phyloP scores from a whole-genome alignment of 148 eudicot genomes.

The Rhododendron simsii region DNA sequence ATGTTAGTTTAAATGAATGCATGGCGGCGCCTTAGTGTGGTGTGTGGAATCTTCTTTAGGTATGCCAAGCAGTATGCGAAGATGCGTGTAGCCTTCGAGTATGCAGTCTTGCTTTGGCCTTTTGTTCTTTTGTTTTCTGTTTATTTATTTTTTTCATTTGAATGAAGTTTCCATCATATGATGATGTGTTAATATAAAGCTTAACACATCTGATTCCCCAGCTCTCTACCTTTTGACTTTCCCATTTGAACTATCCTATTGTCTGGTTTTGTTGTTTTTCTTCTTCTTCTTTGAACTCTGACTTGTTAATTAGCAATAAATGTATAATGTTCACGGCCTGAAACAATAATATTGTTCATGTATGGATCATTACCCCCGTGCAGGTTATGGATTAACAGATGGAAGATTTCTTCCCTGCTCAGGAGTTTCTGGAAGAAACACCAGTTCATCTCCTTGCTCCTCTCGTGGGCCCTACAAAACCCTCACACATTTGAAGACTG shows the following conservation, averaged over 20 bases:
- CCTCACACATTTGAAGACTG: conserved; percentile 25
- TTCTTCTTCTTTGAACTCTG: neutral
- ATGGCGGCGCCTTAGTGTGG: neutral
- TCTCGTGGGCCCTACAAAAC: conserved; percentile 30
- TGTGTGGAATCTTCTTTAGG: neutral
- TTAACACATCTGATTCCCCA: neutral
- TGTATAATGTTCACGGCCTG: neutral
- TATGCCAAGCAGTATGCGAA: neutral
- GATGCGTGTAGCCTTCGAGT: neutral
- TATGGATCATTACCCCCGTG: conserved; percentile 7
- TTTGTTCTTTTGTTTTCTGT: neutral
- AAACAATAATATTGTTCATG: neutral
- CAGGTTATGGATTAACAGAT: conserved; percentile 66
- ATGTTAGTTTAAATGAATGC: neutral
- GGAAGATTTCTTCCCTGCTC: conserved; percentile 52
- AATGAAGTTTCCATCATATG: neutral
- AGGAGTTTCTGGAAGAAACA: conserved; percentile 52
- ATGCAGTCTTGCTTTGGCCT: neutral
- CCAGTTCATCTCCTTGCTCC: conserved; percentile 29
- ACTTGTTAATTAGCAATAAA: neutral
- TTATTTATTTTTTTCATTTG: no score
- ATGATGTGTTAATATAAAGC: neutral
- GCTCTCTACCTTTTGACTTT: neutral
- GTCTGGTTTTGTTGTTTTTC: neutral
- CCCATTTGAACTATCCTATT: neutral